Conservation (phyloP, 768 basidiomycete genomes). For the Lentinula lateritia region DNA sequence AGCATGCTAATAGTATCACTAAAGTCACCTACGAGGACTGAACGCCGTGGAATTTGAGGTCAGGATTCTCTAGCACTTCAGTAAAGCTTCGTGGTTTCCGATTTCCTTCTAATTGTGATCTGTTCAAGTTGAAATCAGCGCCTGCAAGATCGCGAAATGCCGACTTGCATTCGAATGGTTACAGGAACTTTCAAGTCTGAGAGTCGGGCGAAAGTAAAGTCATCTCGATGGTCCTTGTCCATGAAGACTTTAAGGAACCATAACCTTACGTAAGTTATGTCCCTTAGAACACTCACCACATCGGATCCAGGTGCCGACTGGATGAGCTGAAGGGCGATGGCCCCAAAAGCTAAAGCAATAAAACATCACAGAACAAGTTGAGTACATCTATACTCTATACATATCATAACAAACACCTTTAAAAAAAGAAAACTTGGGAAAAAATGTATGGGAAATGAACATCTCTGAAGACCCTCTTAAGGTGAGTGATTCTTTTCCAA, state of each 20-base stretch:
- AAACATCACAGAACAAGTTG: no score
- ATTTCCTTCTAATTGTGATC: slow-evolving; percentile 82
- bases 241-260: slow-evolving; percentile 17
- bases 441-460: no score
- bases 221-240: slow-evolving; percentile 70
- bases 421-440: no score
- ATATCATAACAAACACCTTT: no score
- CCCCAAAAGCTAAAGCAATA: no score
- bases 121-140: slow-evolving; percentile 20
- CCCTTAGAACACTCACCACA: no score
- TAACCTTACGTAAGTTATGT: no score
- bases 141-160: background rate
- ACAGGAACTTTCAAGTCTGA: slow-evolving; percentile 85
- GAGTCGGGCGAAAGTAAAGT: slow-evolving; percentile 89
- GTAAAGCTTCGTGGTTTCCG: slow-evolving; percentile 68
- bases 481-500: no score
- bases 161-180: slow-evolving; percentile 72
- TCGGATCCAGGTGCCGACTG: no score
- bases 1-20: slow-evolving; percentile 10
- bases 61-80: slow-evolving; percentile 79
- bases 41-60: slow-evolving; percentile 76
- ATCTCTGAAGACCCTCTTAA: no score
- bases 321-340: no score
- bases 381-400: no score
- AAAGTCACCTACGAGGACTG: slow-evolving; percentile 60